phyloP scores from a whole-genome alignment of 116 monocot species.

The Zostera marina region DNA sequence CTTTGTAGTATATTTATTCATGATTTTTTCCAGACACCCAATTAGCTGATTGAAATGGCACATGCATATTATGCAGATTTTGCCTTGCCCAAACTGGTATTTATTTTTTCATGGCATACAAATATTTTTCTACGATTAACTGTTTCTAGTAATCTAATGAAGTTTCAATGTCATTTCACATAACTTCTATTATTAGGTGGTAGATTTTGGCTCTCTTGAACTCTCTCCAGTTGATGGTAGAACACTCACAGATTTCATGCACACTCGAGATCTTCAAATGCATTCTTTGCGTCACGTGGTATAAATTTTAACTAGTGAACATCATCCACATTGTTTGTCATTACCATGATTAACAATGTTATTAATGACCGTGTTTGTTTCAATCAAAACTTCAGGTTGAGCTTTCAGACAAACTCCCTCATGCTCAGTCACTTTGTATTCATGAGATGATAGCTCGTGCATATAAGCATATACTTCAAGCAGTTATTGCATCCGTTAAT shows the following conservation, averaged over 20 bases:
- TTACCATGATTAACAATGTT: too few relatives aligned
- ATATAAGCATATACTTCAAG: slow-evolving; percentile 81
- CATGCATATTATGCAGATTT: slow-evolving; percentile 65
- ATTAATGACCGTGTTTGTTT: background rate
- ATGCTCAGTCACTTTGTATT: slow-evolving; percentile 83
- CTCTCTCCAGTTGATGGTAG: slow-evolving; percentile 97
- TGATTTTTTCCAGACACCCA: slow-evolving; percentile 41
- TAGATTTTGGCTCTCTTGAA: slow-evolving; percentile 93
- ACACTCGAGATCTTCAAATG: slow-evolving; percentile 91
- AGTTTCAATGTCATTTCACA: background rate
- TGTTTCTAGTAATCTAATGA: background rate
- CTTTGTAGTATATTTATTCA: background rate
- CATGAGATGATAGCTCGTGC: slow-evolving; percentile 94
- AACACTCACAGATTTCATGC: slow-evolving; percentile 98
- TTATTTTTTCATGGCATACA: background rate
- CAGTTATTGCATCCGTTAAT: slow-evolving; percentile 70
- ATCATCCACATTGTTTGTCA: background rate
- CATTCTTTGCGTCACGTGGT: slow-evolving; percentile 78
- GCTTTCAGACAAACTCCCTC: slow-evolving; percentile 86
- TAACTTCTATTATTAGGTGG: slow-evolving; percentile 35
- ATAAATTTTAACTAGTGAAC: slow-evolving; percentile 1
- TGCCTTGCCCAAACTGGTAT: slow-evolving; percentile 87
- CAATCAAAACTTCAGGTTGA: slow-evolving; percentile 43
- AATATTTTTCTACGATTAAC: background rate
- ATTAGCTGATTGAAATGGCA: slow-evolving; percentile 81